Conservation (phyloP, 2,329 filamentous ascomycete species). For the Diplodia mutila region DNA sequence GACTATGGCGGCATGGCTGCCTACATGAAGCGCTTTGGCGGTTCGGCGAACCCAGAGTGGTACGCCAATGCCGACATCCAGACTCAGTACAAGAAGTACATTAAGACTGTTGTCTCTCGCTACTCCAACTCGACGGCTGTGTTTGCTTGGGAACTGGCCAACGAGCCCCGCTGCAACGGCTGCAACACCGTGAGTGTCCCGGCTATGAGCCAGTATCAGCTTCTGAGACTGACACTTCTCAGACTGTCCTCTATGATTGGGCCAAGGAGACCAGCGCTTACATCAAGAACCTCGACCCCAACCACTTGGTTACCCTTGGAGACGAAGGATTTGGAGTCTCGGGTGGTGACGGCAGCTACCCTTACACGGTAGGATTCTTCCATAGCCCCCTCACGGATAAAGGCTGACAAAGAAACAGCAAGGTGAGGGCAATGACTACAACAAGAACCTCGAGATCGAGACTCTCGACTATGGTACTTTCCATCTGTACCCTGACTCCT, state of each 20-base stretch:
- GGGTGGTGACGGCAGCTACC: constrained; percentile 54
- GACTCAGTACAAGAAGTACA: constrained; percentile 64
- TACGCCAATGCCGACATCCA: constrained; percentile 56
- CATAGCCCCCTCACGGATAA: background rate
- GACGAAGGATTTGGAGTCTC: constrained; percentile 62
- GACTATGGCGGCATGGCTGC: constrained; percentile 69
- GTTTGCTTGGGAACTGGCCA: constrained; percentile 70
- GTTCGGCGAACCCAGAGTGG: constrained; percentile 55
- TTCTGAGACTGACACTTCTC: background rate
- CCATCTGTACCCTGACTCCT: constrained; percentile 56
- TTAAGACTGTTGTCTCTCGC: constrained; percentile 61
- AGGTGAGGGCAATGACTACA: constrained; percentile 58
- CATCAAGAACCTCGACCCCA: constrained; percentile 64
- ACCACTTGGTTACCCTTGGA: constrained; percentile 66
- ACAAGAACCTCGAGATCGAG: constrained; percentile 55
- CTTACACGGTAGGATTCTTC: constrained; percentile 44
- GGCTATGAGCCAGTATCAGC: background rate
- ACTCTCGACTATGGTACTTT: constrained; percentile 62
- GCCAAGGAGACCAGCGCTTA: constrained; percentile 61
- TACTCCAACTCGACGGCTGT: constrained; percentile 64
- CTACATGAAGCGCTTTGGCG: constrained; percentile 61
- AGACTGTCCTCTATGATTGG: constrained; percentile 63
- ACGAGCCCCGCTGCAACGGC: constrained; percentile 66
- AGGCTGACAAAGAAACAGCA: constrained; percentile 31
- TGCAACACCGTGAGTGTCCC: constrained; percentile 51